phyloP scores from a whole-genome alignment of 1,284 basidiomycete species.

The Anthracocystis setariae region DNA sequence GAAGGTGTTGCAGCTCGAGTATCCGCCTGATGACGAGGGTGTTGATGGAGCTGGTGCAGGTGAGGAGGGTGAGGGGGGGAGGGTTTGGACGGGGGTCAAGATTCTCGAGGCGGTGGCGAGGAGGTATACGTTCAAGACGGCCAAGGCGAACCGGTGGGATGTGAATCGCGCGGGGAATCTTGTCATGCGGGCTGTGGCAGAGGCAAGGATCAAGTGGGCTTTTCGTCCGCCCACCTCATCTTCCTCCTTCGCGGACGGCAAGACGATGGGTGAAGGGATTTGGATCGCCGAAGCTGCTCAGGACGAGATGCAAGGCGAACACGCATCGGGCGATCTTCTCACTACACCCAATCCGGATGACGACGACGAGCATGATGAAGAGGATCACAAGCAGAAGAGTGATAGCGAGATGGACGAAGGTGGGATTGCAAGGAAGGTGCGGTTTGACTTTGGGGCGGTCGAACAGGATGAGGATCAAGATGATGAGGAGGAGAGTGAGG shows the following conservation, averaged over 20 bases:
- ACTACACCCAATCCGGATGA: slow-evolving; percentile 32
- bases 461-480: slow-evolving; percentile 14
- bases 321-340: slow-evolving; percentile 22
- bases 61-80: slow-evolving; percentile 54
- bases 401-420: slow-evolving; percentile 8
- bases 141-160: slow-evolving; percentile 87
- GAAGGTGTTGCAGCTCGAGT: slow-evolving; percentile 73
- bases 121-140: slow-evolving; percentile 79
- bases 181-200: slow-evolving; percentile 75
- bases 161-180: slow-evolving; percentile 86
- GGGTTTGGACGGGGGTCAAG: slow-evolving; percentile 80
- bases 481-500: background rate
- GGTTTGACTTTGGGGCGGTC: slow-evolving; percentile 31
- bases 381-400: slow-evolving; percentile 17
- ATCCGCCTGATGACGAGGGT: slow-evolving; percentile 61
- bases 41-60: slow-evolving; percentile 42
- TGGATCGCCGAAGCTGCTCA: slow-evolving; percentile 28
- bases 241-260: background rate
- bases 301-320: background rate
- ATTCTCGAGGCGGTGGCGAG: slow-evolving; percentile 81
- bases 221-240: slow-evolving; percentile 71
- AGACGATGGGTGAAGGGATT: slow-evolving; percentile 21
- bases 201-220: slow-evolving; percentile 82
- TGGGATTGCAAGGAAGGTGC: slow-evolving; percentile 28
- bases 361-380: slow-evolving; percentile 25